Base-by-base conservation (phyloP, 2,329 filamentous ascomycete genomes). In the Zalaria sp. region DNA sequence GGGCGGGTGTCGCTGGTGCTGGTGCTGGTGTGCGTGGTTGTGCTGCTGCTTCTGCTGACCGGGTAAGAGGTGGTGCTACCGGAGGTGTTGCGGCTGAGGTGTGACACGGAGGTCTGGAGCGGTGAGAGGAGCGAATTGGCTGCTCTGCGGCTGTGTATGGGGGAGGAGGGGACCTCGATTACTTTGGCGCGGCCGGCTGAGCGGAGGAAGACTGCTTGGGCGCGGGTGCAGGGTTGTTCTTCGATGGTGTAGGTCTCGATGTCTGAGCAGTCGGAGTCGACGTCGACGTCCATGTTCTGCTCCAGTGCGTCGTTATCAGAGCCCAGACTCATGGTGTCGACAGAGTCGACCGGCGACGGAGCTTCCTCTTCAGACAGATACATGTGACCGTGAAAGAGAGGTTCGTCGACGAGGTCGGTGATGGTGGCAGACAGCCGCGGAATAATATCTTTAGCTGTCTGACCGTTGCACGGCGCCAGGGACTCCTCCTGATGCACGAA, bases 351-450 rank as follows among this genome's bases (percentile, higher is more conserved):
- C 0, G 53, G 52, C 4, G 54, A 57, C n/a, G 49, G 48, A 29
- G 43, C 44, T 45, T 57, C 54, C 43, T 57, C 54, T 8, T 56
- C 54, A 5, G 53, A 56, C 8, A 46, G 44, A 41, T 57, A 57
- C 29, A n/a, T 7, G 29, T 32, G 29, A 31, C 46, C 46, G 31
- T 45, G 46, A 32, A 32, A 32, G 29, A 32, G 29, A 7, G 29
- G 29, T n/a, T 32, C 29, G 29, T 7, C 29, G 29, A 32, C 29
- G 29, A 32, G 29, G 29, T 32, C 29, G 29, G 29, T 32, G 29
- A 32, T 32, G n/a, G 29, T 32, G 10, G 44, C 38, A 36, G 43
- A 32, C 7, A 32, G 7, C 29, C 7, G n/a, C 7, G 29, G 29
- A 32, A n/a, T 32, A 18, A 18, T 18, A 18, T 2, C 18, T 18